Conservation (phyloP, 2,329 filamentous ascomycete genomes). For the Penicillium sp. region DNA sequence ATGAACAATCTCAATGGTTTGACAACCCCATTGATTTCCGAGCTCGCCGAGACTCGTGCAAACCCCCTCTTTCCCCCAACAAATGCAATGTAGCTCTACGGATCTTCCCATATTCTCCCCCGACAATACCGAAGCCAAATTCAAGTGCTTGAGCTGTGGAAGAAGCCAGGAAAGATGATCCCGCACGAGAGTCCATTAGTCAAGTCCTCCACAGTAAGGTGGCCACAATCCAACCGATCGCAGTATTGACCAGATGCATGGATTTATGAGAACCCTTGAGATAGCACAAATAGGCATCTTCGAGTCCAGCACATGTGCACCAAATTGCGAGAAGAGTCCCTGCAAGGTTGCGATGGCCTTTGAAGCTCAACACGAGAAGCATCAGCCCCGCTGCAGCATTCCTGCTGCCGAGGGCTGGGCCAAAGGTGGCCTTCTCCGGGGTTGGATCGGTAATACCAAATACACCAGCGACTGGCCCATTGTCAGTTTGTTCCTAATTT, state of each 20-base stretch:
- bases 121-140: background rate
- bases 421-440: background rate
- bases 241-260: no score
- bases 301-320: background rate
- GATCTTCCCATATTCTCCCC: background rate
- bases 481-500: background rate
- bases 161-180: background rate
- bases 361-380: background rate
- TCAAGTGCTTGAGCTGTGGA: background rate
- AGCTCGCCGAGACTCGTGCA: no score
- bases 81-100: background rate
- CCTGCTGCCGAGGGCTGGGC: background rate
- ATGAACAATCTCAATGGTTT: background rate
- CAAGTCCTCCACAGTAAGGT: background rate
- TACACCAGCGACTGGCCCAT: background rate
- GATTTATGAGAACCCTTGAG: background rate
- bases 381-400: background rate
- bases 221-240: background rate
- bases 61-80: no score
- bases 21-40: background rate
- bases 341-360: no score
- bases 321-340: no score
- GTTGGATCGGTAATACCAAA: background rate
- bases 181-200: background rate
- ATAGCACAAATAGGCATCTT: background rate